phyloP scores from a whole-genome alignment of 345 rosid species.

The Atalantia buxifolia region DNA sequence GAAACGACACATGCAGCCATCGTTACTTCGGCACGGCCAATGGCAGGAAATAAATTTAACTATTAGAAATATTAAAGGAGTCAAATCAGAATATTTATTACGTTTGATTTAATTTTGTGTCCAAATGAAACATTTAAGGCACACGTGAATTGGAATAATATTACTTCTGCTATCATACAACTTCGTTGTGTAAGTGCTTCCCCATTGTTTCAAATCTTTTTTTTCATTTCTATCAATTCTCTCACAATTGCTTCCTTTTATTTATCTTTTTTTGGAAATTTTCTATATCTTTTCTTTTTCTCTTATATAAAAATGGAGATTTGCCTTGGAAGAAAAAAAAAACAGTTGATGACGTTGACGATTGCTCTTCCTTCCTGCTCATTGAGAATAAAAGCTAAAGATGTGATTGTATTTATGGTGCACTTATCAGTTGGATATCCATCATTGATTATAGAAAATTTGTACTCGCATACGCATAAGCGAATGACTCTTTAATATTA shows the following conservation, averaged over 20 bases:
- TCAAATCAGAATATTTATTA: neutral
- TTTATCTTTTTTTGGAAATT: neutral
- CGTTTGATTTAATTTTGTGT: neutral
- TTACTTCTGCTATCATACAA: neutral
- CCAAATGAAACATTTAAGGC: neutral
- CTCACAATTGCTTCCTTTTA: neutral
- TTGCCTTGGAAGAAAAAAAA: too few relatives aligned
- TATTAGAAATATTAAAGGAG: neutral
- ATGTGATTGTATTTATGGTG: too few relatives aligned
- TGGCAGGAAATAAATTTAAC: neutral
- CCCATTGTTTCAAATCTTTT: neutral
- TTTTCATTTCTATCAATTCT: neutral
- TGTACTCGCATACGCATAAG: too few relatives aligned
- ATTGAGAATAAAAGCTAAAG: too few relatives aligned
- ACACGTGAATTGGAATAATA: neutral
- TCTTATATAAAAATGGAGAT: too few relatives aligned
- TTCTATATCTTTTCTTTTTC: neutral
- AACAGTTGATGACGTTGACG: too few relatives aligned
- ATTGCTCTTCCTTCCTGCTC: too few relatives aligned
- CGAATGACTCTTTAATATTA: too few relatives aligned
- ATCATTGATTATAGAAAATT: too few relatives aligned
- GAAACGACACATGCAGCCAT: neutral
- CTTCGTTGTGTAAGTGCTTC: neutral
- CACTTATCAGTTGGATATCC: too few relatives aligned
- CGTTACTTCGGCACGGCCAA: neutral